A percentile compares a stretch with the other conserved stretches of the same genome.
Evolutionary conservation across 495 filamentous ascomycete genomes (phyloP).

Genomic region (Aspergillus homomorphus): DNA sequence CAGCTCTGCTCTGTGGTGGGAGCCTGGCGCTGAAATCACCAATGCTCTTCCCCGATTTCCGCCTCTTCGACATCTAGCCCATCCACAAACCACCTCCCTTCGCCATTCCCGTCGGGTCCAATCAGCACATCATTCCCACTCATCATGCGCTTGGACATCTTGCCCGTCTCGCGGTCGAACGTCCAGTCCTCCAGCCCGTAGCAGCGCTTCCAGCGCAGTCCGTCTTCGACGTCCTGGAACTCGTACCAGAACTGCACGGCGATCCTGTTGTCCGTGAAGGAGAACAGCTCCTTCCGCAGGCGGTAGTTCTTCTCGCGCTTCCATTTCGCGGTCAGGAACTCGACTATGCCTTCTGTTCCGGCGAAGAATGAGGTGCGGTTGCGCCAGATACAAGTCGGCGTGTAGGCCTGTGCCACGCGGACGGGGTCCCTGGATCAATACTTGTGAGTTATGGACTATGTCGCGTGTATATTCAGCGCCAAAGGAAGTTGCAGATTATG

Average conservation of each 20-base stretch:
- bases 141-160: constrained; percentile 89
- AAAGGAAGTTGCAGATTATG: neutral
- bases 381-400: constrained; percentile 75
- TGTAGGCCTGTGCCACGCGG: constrained; percentile 69
- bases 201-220: constrained; percentile 79
- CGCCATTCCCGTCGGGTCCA: constrained; percentile 39
- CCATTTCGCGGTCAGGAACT: constrained; percentile 78
- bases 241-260: constrained; percentile 95
- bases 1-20: too few species aligned
- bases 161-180: constrained; percentile 64
- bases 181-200: constrained; percentile 95
- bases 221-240: constrained; percentile 65
- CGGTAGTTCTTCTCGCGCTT: constrained; percentile 66
- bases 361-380: constrained; percentile 70
- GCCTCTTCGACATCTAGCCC: constrained; percentile 71
- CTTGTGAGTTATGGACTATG: constrained; percentile 23
- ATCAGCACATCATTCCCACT: constrained; percentile 85
- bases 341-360: constrained; percentile 65
- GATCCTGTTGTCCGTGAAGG: constrained; percentile 54
- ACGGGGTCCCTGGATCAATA: constrained; percentile 51
- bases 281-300: constrained; percentile 85
- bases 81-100: constrained; percentile 60
- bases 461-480: too few species aligned
- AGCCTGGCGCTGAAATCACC: too few species aligned
- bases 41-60: constrained; percentile 69